phyloP scores from a whole-genome alignment of 129 eudicot genomes.

The Mikania micrantha region DNA sequence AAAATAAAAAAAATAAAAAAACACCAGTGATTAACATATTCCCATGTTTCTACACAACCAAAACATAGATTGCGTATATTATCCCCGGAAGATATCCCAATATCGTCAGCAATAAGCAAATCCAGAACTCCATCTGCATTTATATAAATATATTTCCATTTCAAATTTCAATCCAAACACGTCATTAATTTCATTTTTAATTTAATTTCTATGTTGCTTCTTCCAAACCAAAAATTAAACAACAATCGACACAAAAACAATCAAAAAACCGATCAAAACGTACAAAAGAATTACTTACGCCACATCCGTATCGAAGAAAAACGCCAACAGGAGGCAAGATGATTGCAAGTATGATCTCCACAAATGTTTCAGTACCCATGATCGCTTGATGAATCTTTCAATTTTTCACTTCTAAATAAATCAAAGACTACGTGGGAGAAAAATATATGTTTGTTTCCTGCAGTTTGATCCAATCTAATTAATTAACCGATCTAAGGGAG shows the following conservation, averaged over 20 bases:
- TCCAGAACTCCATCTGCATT: constrained; percentile 78
- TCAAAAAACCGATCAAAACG: too few species aligned
- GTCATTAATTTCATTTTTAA: too few species aligned
- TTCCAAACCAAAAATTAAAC: too few species aligned
- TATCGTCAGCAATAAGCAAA: constrained; percentile 62
- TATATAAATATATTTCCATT: background rate
- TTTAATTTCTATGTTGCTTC: too few species aligned
- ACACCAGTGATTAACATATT: background rate
- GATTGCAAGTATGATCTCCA: constrained; percentile 70
- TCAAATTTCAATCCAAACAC: background rate
- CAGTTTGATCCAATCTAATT: too few species aligned
- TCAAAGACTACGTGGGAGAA: too few species aligned
- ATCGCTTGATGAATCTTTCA: background rate
- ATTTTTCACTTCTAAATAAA: too few species aligned
- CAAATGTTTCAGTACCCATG: constrained; percentile 61
- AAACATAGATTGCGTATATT: constrained; percentile 60
- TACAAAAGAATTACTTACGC: constrained; percentile 51
- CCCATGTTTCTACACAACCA: constrained; percentile 51
- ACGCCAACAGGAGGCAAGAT: constrained; percentile 87
- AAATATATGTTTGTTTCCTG: too few species aligned
- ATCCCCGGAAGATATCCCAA: constrained; percentile 81
- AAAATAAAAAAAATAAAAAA: too few species aligned
- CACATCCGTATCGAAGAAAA: constrained; percentile 82
- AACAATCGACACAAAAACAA: too few species aligned
- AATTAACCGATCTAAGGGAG: too few species aligned